A percentile compares a stretch with the other conserved stretches of the same genome.
phyloP scores from a whole-genome alignment of 179 eudicot genomes.

The Nepenthes alata region DNA sequence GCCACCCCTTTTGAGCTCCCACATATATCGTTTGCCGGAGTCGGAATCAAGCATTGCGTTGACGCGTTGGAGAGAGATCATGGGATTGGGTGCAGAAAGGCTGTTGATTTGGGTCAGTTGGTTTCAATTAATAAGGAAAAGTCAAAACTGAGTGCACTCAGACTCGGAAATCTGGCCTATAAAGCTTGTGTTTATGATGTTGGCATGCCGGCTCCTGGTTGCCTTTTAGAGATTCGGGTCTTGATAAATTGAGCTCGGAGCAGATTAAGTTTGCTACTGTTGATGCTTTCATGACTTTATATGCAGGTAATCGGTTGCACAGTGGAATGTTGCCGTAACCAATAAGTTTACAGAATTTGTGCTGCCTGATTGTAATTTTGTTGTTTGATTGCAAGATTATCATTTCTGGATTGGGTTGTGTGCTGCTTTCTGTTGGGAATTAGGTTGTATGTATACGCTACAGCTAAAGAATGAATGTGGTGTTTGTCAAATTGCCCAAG shows the following conservation, averaged over 20 bases:
- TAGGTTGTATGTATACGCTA: too few species aligned
- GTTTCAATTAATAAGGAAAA: constrained; percentile 3
- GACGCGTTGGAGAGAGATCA: constrained; percentile 7
- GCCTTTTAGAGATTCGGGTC: constrained; percentile 10
- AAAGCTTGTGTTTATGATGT: neutral
- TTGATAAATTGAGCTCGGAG: neutral
- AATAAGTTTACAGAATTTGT: too few species aligned
- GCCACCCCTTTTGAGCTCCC: constrained; percentile 8
- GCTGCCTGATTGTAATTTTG: too few species aligned
- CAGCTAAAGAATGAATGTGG: too few species aligned
- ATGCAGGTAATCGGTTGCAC: constrained; percentile 8
- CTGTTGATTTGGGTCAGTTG: constrained; percentile 14
- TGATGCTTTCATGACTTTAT: constrained; percentile 11
- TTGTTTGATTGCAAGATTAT: too few species aligned
- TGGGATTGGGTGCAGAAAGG: constrained; percentile 9
- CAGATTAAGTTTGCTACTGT: constrained; percentile 13
- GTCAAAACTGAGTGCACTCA: neutral
- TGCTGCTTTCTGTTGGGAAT: too few species aligned
- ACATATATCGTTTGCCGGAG: constrained; percentile 12
- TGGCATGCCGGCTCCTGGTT: neutral
- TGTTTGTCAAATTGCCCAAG: too few species aligned
- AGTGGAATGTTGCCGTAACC: neutral
- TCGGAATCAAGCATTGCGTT: constrained; percentile 6
- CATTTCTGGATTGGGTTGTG: too few species aligned
- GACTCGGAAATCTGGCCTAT: constrained; percentile 12